Conservation (phyloP, 495 filamentous ascomycete species). For the Parathielavia hyrcaniae region DNA sequence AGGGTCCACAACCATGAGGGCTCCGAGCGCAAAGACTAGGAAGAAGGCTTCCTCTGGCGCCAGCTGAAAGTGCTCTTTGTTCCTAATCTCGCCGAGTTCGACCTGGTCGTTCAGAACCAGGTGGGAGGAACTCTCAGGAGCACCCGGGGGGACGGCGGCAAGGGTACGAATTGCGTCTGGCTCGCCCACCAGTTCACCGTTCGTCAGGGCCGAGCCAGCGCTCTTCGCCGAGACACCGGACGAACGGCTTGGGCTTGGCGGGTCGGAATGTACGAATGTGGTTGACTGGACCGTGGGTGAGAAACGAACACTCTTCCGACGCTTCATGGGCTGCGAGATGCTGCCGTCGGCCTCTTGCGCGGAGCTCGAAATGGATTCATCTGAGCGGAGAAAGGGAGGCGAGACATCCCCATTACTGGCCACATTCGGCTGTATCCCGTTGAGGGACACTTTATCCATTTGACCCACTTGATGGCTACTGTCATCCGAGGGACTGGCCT, state of each 20-base stretch:
- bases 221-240: not conserved
- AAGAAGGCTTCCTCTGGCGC: constrained; percentile 91
- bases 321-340: constrained; percentile 25
- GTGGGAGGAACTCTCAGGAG: not conserved
- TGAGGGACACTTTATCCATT: not conserved
- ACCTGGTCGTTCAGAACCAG: not conserved
- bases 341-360: not conserved
- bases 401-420: constrained; percentile 7
- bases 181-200: not conserved
- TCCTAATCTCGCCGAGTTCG: constrained; percentile 40
- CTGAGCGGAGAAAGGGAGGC: constrained; percentile 4
- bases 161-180: not conserved
- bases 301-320: constrained; percentile 57
- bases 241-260: constrained; percentile 34
- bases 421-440: constrained; percentile 7
- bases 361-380: constrained; percentile 5
- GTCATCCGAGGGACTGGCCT: constrained; percentile 24
- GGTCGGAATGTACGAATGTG: constrained; percentile 46
- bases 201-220: not conserved
- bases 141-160: not conserved
- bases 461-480: not conserved
- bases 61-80: constrained; percentile 89
- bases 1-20: constrained; percentile 59
- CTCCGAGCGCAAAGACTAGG: constrained; percentile 73
- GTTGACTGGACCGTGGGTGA: constrained; percentile 55